A percentile compares a stretch with the other conserved stretches of the same genome.
Evolutionary conservation across 2,329 filamentous ascomycete genomes (phyloP).

Genomic region (Aspergillus pseudonomiae): DNA sequence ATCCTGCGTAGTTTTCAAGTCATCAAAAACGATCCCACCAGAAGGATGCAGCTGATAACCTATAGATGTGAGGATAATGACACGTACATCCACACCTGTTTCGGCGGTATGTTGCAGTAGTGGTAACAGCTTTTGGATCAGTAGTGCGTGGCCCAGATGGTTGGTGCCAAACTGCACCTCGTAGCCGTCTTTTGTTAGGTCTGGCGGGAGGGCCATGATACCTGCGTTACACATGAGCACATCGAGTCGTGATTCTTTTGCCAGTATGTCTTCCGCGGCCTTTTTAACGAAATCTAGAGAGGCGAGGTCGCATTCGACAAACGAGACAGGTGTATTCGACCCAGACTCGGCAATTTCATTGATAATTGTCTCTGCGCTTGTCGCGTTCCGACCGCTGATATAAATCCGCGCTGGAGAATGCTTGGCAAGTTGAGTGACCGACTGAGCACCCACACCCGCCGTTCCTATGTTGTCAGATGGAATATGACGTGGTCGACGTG

Average conservation of each 20-base stretch:
- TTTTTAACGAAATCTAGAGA: constrained; percentile 48
- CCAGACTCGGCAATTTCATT: constrained; percentile 37
- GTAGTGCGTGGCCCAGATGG: constrained; percentile 49
- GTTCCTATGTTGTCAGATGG: constrained; percentile 22
- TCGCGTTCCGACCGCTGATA: constrained; percentile 39
- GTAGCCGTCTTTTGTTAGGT: constrained; percentile 50
- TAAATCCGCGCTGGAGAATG: constrained; percentile 43
- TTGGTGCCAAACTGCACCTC: constrained; percentile 56
- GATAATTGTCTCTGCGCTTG: constrained; percentile 37
- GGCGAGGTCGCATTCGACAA: constrained; percentile 50
- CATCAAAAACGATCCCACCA: background rate
- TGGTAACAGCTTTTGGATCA: constrained; percentile 16
- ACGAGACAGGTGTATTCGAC: constrained; percentile 33
- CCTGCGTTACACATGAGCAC: constrained; percentile 53
- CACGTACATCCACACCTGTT: background rate
- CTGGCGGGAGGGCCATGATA: constrained; percentile 45
- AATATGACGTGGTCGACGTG: background rate
- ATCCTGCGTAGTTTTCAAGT: constrained; percentile 1
- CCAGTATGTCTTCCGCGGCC: constrained; percentile 44
- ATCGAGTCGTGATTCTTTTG: constrained; percentile 41
- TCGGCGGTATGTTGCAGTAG: constrained; percentile 10
- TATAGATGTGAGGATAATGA: constrained; percentile 1
- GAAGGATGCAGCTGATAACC: background rate
- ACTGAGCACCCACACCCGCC: constrained; percentile 48
- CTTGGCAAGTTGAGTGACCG: constrained; percentile 43